Evolutionary conservation across 2,329 filamentous ascomycete species (phyloP).

Genomic region (Peltaster fructicola): DNA sequence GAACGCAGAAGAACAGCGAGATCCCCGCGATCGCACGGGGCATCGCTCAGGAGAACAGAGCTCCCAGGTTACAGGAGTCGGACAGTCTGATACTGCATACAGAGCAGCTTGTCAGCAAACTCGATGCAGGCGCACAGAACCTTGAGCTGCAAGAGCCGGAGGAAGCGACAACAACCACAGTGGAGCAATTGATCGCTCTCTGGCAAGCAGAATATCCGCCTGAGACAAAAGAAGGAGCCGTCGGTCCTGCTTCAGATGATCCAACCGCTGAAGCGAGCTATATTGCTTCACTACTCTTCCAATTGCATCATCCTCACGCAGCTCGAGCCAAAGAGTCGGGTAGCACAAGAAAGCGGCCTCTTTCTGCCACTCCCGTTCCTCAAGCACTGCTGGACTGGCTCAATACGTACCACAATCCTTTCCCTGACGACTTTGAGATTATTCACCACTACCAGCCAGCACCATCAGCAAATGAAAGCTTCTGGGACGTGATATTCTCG

Average conservation of each 20-base stretch:
- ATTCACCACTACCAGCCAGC: conserved; percentile 49
- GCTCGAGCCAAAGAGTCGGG: too few relatives aligned
- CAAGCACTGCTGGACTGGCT: conserved; percentile 74
- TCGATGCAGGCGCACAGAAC: conserved; percentile 19
- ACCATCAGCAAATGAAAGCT: conserved; percentile 57
- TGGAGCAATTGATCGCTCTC: conserved; percentile 6
- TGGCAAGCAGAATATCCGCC: conserved; percentile 5
- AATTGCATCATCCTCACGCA: conserved; percentile 52
- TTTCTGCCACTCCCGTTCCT: conserved; percentile 39
- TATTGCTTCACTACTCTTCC: conserved; percentile 59
- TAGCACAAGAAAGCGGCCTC: too few relatives aligned
- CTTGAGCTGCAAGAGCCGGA: conserved; percentile 16
- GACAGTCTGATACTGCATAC: conserved; percentile 57
- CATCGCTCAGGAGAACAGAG: conserved; percentile 37
- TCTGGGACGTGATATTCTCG: conserved; percentile 71
- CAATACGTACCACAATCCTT: conserved; percentile 54
- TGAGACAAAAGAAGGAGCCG: conserved; percentile 13
- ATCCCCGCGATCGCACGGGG: conserved; percentile 57
- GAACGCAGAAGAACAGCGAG: conserved; percentile 37
- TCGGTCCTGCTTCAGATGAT: conserved; percentile 31
- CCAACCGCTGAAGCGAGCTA: conserved; percentile 59
- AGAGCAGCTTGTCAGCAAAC: conserved; percentile 44
- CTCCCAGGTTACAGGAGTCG: conserved; percentile 48
- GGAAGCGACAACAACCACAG: conserved; percentile 13
- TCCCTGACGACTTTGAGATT: conserved; percentile 46